Conservation (phyloP, 345 rosid genomes). For the Ailanthus altissimus region DNA sequence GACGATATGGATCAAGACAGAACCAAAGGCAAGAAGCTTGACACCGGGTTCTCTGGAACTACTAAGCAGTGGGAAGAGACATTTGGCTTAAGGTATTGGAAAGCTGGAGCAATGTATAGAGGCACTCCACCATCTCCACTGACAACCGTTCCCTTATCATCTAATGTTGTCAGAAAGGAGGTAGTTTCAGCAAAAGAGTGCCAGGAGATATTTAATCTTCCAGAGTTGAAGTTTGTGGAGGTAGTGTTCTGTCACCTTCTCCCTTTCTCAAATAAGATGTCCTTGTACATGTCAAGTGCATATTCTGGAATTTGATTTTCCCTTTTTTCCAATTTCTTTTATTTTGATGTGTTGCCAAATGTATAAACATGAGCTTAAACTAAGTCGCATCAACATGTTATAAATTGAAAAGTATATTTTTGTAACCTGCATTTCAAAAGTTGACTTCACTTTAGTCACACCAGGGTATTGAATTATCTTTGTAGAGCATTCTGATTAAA, state of each 20-base stretch:
- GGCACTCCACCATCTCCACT: constrained; percentile 74
- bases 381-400: background rate
- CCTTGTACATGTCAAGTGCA: background rate
- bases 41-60: constrained; percentile 78
- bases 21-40: constrained; percentile 85
- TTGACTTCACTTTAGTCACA: background rate
- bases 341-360: background rate
- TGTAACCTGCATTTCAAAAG: background rate
- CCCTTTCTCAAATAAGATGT: background rate
- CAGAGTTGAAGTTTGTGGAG: constrained; percentile 62
- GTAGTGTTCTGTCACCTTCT: constrained; percentile 42
- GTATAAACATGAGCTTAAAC: background rate
- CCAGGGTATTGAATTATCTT: constrained; percentile 1
- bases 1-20: constrained; percentile 94
- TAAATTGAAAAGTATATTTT: background rate
- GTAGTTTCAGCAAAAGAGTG: constrained; percentile 24
- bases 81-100: constrained; percentile 81
- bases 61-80: constrained; percentile 86
- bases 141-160: constrained; percentile 43
- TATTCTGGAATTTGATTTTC: background rate
- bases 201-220: constrained; percentile 44
- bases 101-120: constrained; percentile 93
- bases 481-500: background rate
- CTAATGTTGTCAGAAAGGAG: constrained; percentile 40
- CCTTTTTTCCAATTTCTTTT: background rate